These are phyloP conservation scores for Mucor indicus DNA, from an alignment of 371 early-diverging fungal genomes.

Conservation along the genomic window DNA sequence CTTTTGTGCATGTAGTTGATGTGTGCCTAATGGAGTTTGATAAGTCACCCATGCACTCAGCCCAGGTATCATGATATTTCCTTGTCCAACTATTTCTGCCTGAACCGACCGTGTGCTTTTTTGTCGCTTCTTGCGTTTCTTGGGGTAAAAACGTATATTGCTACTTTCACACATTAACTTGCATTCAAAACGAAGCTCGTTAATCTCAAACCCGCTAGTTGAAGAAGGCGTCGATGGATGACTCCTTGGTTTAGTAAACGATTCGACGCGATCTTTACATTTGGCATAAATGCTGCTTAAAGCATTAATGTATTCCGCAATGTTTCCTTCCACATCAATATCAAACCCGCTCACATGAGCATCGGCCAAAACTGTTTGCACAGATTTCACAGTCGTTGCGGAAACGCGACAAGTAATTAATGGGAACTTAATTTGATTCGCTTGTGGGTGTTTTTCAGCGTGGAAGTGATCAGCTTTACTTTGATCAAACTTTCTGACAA, in stretches of 20 bases:
- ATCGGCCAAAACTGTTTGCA: constrained; percentile 52
- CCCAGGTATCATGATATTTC: constrained; percentile 68
- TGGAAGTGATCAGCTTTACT: constrained; percentile 67
- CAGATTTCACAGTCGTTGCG: constrained; percentile 24
- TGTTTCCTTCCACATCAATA: constrained; percentile 63
- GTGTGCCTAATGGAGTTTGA: constrained; percentile 58
- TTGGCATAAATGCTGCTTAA: constrained; percentile 66
- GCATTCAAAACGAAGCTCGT: constrained; percentile 35
- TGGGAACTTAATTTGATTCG: constrained; percentile 67
- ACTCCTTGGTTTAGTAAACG: constrained; percentile 31
- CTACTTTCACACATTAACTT: constrained; percentile 41
- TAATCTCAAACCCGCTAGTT: constrained; percentile 17
- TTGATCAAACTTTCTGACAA: constrained; percentile 71
- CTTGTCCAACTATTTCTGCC: constrained; percentile 20
- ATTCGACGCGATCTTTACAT: constrained; percentile 52
- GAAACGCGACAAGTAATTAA: constrained; percentile 56
- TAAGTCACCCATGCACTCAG: constrained; percentile 61
- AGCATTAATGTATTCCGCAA: constrained; percentile 70
- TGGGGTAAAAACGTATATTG: constrained; percentile 56
- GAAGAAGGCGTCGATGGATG: too few relatives aligned
- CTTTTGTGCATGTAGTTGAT: constrained; percentile 26
- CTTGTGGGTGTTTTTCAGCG: constrained; percentile 59
- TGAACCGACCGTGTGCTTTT: too few relatives aligned
- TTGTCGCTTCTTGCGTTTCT: constrained; percentile 46
- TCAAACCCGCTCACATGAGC: constrained; percentile 67